Evolutionary conservation across 306 rosid genomes (phyloP).

Genomic region (Casuarina glauca): DNA sequence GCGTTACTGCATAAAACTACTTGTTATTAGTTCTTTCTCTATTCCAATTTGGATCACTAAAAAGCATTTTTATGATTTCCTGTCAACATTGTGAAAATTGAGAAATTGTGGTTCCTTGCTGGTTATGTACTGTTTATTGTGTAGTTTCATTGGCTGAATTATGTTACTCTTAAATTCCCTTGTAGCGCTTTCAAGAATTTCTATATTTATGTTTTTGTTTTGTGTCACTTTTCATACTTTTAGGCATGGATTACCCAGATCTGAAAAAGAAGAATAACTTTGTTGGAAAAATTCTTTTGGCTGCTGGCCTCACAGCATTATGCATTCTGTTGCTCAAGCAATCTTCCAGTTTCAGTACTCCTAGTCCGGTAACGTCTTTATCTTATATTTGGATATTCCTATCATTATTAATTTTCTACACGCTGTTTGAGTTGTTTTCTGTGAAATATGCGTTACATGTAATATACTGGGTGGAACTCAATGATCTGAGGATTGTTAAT

Average conservation of each 20-base stretch:
- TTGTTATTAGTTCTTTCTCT: not conserved
- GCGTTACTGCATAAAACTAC: not conserved
- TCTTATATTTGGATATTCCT: not conserved
- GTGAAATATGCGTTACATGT: not conserved
- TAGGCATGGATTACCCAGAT: constrained; percentile 86
- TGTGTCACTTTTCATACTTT: constrained; percentile 17
- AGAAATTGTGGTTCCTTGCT: not conserved
- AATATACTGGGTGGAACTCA: not conserved
- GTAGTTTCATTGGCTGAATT: not conserved
- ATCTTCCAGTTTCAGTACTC: constrained; percentile 71
- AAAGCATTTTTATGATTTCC: not conserved
- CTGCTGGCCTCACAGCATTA: constrained; percentile 69
- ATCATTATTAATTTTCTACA: not conserved
- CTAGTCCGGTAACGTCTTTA: constrained; percentile 61
- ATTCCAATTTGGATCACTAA: not conserved
- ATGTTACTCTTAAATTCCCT: not conserved
- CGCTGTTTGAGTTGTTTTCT: not conserved
- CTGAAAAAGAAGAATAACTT: constrained; percentile 71
- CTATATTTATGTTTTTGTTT: constrained; percentile 7
- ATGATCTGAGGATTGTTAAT: not conserved
- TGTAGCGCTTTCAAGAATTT: not conserved
- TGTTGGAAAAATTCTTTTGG: constrained; percentile 74
- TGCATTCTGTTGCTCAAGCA: constrained; percentile 80
- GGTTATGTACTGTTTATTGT: not conserved
- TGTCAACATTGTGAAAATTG: not conserved